phyloP scores from a whole-genome alignment of 106 monocot species.

The Dactylorhiza incarnata region DNA sequence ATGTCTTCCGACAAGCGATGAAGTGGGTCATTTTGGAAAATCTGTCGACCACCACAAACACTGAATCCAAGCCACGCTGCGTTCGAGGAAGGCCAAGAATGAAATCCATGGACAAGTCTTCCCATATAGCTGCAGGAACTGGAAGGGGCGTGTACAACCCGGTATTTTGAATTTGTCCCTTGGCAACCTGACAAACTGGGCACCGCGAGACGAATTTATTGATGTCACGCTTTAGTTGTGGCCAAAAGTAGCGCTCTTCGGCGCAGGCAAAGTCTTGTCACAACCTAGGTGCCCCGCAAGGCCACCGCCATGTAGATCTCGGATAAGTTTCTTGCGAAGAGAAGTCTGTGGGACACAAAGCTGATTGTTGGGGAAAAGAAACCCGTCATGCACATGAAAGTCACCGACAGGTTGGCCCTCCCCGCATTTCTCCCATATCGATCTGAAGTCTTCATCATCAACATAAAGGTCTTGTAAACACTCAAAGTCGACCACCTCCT shows the following conservation, averaged over 20 bases:
- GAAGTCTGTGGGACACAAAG: constrained; percentile 4
- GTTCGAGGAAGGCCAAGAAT: constrained; percentile 6
- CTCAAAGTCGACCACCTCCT: neutral
- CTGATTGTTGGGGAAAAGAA: neutral
- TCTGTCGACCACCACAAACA: constrained; percentile 3
- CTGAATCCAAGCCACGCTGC: neutral
- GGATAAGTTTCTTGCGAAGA: neutral
- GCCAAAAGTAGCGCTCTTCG: constrained; percentile 2
- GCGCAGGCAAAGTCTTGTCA: neutral
- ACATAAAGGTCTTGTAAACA: neutral
- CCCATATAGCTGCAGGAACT: constrained; percentile 6
- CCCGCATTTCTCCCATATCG: neutral
- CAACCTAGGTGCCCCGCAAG: constrained; percentile 1
- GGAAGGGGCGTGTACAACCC: constrained; percentile 2
- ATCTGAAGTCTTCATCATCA: neutral
- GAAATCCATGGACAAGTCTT: constrained; percentile 8
- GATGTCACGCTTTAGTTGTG: neutral
- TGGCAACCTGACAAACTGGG: neutral
- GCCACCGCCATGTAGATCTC: neutral
- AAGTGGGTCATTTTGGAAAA: constrained; percentile 19
- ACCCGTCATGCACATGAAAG: neutral
- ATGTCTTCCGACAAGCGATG: neutral
- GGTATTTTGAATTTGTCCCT: neutral
- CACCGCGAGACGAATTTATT: neutral
- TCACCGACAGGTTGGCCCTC: no score